phyloP scores from a whole-genome alignment of 495 filamentous ascomycete species.

The Darksidea phi region DNA sequence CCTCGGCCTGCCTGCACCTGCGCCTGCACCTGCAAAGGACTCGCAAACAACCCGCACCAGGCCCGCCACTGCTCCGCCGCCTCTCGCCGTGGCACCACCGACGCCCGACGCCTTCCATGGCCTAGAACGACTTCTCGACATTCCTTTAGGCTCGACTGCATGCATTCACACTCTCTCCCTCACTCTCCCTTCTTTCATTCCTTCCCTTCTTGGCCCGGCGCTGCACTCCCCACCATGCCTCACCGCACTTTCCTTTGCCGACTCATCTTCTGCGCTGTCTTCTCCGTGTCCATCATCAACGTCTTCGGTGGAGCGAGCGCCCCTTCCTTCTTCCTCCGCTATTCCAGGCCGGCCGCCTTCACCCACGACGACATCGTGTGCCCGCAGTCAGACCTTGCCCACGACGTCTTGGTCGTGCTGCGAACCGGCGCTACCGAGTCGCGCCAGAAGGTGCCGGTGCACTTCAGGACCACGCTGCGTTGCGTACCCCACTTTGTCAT shows the following conservation, averaged over 20 bases:
- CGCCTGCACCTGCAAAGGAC: slow-evolving; percentile 7
- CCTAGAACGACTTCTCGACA: not conserved
- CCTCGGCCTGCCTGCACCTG: not conserved
- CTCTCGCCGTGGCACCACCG: slow-evolving; percentile 8
- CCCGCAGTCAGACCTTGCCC: slow-evolving; percentile 23
- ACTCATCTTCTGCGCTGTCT: slow-evolving; percentile 26
- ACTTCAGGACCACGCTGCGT: slow-evolving; percentile 29
- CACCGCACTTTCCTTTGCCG: slow-evolving; percentile 23
- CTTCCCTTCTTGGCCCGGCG: slow-evolving; percentile 1
- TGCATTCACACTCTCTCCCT: not conserved
- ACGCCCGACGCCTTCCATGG: slow-evolving; percentile 19
- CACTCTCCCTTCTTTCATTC: slow-evolving; percentile 3
- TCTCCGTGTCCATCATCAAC: slow-evolving; percentile 27
- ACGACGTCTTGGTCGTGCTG: slow-evolving; percentile 41
- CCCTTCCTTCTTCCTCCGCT: slow-evolving; percentile 28
- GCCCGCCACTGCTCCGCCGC: slow-evolving; percentile 5
- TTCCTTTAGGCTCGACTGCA: slow-evolving; percentile 1
- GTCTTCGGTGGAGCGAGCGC: slow-evolving; percentile 17
- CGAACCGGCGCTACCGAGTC: slow-evolving; percentile 46
- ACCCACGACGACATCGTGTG: slow-evolving; percentile 8
- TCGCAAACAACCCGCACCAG: not conserved
- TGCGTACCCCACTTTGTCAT: slow-evolving; percentile 38
- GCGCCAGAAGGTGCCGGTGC: slow-evolving; percentile 43
- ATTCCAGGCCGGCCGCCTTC: slow-evolving; percentile 15
- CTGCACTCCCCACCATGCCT: slow-evolving; percentile 11